Evolutionary conservation across 495 filamentous ascomycete species (phyloP), one percentile per base, ranked within the genome.

Genomic region (Zalerion maritima): DNA sequence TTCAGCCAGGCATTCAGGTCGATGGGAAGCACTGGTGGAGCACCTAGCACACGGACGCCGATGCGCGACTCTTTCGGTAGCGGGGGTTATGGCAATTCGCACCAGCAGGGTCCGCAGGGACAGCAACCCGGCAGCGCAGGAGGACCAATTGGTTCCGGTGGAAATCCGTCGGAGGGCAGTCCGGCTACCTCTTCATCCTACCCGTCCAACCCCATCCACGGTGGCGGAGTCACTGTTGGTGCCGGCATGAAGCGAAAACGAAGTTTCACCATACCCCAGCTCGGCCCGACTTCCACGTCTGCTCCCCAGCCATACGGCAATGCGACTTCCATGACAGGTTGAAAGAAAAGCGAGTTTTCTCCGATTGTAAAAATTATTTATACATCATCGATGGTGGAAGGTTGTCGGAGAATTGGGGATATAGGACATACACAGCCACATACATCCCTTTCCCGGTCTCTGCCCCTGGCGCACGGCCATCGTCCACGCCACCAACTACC

Each of bases 1-100:
- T 70, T 68, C 33, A 55, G 52, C 6, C 57, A 61, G 42, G 58
- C 57, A n/a, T 48, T 63, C 29, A 59, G 62, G 18, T 46, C 55
- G n/a, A 7, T 28, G 15, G 11, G 7, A 7, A 57, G 49, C 39
- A 57, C 62, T 43, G 37, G 43, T 5, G 46, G 34, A 29, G 46
- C 50, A n/a, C 21, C 8, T 23, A 51, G 44, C 50, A 36, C 52
- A 10, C 40, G 64, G 38, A 56, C 55, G 11, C 52, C 61, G 9
- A 55, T 62, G 40, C 45, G 58, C 15, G 60, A 66, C 35, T 47
- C 45, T 0, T 62, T 63, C 29, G 51, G 54, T 10, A 50, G 55
- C 14, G 49, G 56, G n/a, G 42, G 38, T 40, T 16, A 29, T 54
- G 13, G 38, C 38, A 21, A 37, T 54, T 17, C 49, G 46, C 15